Evolutionary conservation across 1,284 basidiomycete species (phyloP).

Genomic region (Hemileia vastatrix): DNA sequence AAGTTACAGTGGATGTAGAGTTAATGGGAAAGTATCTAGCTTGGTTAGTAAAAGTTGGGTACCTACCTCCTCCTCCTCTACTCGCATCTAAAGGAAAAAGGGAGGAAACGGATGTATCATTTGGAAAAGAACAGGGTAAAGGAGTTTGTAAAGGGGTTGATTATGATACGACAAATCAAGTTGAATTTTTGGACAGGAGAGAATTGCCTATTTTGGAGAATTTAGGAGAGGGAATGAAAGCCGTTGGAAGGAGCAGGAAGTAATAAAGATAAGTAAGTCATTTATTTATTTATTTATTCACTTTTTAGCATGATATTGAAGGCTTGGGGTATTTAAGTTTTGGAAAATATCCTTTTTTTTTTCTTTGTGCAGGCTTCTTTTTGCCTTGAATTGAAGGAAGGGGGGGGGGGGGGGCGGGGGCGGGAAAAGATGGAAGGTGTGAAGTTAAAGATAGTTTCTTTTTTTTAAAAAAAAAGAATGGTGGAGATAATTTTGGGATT

Average conservation of each 20-base stretch:
- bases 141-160: no score
- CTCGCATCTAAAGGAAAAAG: constrained; percentile 29
- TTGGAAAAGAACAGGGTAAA: constrained; percentile 28
- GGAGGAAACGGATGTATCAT: constrained; percentile 42
- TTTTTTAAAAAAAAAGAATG: no score
- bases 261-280: background rate
- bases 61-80: constrained; percentile 63
- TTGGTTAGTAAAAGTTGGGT: constrained; percentile 80
- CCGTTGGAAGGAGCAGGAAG: constrained; percentile 34
- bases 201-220: constrained; percentile 34
- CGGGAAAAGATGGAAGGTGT: constrained; percentile 7
- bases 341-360: no score
- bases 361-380: no score
- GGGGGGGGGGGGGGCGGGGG: background rate
- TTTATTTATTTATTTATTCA: no score
- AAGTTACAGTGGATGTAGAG: constrained; percentile 63
- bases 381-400: no score
- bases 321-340: no score
- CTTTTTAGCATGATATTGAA: no score
- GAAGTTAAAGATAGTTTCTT: no score
- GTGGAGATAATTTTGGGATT: no score
- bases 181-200: no score
- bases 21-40: constrained; percentile 83
- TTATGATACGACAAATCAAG: no score
- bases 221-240: constrained; percentile 30